Evolutionary conservation across 371 early-diverging fungal genomes (phyloP), one percentile per base, ranked within the genome.

Genomic region (Choanephora cucurbitarum): DNA sequence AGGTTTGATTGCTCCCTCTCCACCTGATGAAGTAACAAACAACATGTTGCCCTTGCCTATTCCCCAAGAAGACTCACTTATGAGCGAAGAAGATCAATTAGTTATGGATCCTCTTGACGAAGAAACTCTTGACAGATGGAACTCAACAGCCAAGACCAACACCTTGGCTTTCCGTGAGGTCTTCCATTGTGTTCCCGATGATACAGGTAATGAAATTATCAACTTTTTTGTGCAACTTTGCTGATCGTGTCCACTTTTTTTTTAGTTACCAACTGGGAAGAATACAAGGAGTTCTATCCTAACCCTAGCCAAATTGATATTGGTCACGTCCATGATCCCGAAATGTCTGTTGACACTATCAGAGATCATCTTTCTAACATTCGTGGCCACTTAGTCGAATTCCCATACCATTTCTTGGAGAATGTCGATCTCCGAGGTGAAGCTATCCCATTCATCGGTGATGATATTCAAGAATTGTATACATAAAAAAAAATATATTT

Each of bases 141-240:
- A 66, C 41, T 40, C 37, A 0, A 84, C 83, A 2, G 89, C 91
- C 5, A 58, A 64, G 17, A 65, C 41, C 1, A 91, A 91, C 70
- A 87, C 85, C 18, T 56, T 50, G 6, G 72, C 84, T 5, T 89
- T 85, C 75, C 79, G 91, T 28, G 73, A 84, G 3, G 84, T 91
- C 5, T 92, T 92, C 77, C 82, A 79, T 23, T 85, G 87, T 60
- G 84, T 91, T 21, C 92, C 92, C 32, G 92, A 92, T 60, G 88
- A 91, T 51, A 78, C 58, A 40, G 74, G 79, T 79, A 70, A 61
- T 37, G 6, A 23, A 40, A 24, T 31, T 28, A n/a, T 13, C 8
- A 39, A 33, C 15, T 17, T 51, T 53, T 33, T 42, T 33, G 7
- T 49, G 15, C 8, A n/a, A n/a, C n/a, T n/a, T 28, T 39, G 37